phyloP scores from a whole-genome alignment of 768 basidiomycete genomes.

The Boletus tomentosulus region DNA sequence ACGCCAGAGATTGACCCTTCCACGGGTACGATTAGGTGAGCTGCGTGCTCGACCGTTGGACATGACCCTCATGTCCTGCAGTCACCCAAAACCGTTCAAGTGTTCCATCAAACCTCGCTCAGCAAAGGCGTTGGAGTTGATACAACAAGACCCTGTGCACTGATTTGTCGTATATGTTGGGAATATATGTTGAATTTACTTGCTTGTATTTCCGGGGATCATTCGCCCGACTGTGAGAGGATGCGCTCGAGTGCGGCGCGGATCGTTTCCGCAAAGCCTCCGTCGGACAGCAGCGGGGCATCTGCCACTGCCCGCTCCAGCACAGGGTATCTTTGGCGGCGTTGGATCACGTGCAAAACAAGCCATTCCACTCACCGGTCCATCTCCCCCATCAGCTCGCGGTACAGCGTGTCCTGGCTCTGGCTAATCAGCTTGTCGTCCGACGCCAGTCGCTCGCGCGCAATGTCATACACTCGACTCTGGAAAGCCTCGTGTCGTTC shows the following conservation, averaged over 20 bases:
- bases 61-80: slow-evolving; percentile 10
- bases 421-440: slow-evolving; percentile 52
- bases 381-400: slow-evolving; percentile 68
- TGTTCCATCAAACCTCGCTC: slow-evolving; percentile 61
- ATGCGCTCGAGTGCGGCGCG: slow-evolving; percentile 42
- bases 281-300: slow-evolving; percentile 45
- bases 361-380: slow-evolving; percentile 47
- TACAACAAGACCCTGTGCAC: slow-evolving; percentile 40
- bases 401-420: slow-evolving; percentile 48
- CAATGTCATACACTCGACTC: slow-evolving; percentile 58
- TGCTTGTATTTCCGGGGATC: background rate
- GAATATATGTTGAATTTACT: too few relatives aligned
- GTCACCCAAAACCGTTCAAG: slow-evolving; percentile 61
- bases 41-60: background rate
- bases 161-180: slow-evolving; percentile 6
- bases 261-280: slow-evolving; percentile 41
- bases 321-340: slow-evolving; percentile 46
- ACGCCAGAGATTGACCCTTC: slow-evolving; percentile 55
- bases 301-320: slow-evolving; percentile 60
- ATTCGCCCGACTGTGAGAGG: slow-evolving; percentile 34
- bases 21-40: slow-evolving; percentile 60
- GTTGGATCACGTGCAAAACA: background rate
- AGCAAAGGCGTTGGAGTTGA: slow-evolving; percentile 49
- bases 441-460: slow-evolving; percentile 47
- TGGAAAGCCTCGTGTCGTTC: slow-evolving; percentile 47